Conservation (phyloP, 441 rosid genomes). For the Jatropha multifida region DNA sequence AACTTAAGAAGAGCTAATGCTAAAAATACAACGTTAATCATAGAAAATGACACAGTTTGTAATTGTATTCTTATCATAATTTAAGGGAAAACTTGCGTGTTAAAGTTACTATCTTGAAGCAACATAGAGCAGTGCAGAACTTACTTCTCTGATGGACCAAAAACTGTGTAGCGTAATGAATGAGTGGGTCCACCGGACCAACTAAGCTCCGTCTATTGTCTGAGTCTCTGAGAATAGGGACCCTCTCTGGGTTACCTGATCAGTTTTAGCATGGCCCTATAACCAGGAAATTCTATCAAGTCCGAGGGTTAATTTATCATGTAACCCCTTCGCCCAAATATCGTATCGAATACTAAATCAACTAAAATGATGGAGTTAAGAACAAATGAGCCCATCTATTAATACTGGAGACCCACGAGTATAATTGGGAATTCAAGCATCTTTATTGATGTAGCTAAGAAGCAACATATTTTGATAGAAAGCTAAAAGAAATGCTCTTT, state of each 20-base stretch:
- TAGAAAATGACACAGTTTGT: background rate
- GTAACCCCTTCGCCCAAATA: background rate
- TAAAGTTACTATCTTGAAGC: no score
- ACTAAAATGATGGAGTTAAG: background rate
- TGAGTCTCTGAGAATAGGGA: background rate
- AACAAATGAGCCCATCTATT: background rate
- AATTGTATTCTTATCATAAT: background rate
- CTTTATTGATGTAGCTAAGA: background rate
- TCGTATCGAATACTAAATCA: background rate
- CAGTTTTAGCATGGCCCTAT: background rate
- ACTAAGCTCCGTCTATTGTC: background rate
- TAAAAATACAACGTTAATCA: background rate
- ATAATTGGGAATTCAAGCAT: background rate
- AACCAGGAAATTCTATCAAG: background rate
- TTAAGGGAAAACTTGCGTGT: no score
- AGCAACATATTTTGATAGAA: background rate
- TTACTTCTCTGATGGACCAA: background rate
- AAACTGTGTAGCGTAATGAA: background rate
- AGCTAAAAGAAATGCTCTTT: background rate
- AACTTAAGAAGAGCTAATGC: background rate
- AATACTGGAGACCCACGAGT: background rate
- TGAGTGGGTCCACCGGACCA: background rate
- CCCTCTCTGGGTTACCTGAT: background rate
- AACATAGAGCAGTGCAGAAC: background rate
- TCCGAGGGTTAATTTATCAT: background rate